Base-by-base conservation (phyloP, 257 asterid species). In the Solanum ossicruentum region DNA sequence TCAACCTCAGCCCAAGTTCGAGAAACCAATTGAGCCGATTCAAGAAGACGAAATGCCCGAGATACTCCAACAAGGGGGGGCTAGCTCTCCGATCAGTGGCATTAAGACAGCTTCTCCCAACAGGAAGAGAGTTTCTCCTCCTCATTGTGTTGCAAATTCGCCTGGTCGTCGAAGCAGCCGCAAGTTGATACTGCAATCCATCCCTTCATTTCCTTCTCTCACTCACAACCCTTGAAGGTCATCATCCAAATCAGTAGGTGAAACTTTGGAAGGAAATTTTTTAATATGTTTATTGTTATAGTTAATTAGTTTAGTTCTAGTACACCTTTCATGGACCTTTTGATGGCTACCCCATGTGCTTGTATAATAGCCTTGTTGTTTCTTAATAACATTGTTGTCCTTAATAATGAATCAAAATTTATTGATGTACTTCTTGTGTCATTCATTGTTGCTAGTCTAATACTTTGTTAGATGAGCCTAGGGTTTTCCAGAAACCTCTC, bases 101-200 rank as follows among this genome's bases (percentile, higher is more conserved):
- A 83, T 95, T 32, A 94, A 95, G 86, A 72, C 90, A 17, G 87
- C 92, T 23, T 97, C 99, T 45, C 98, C 99, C 26, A 97, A 91
- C 85, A 73, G 78, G 60, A 84, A 84, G 86, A 84, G 86, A 78
- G 84, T 84, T 32, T 92, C 97, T 21, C 93, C 95, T 6, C 94
- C 95, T 70, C 97, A 87, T 73, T 39, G 82, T 83, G 79, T 65
- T 9, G 87, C 83, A 8, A 84, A 15, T 85, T 75, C 94, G 2
- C 86, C 93, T 1, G 85, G 92, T 54, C 66, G 92, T 28, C 86
- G 91, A 82, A 91, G 94, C 89, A 90, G 93, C 89, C 88, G 96
- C 54, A 93, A 91, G 90, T 87, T 93, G 92, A 90, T 92, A 56
- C 96, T 93, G 26, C 90, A 91, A 36, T 93, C 96, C n/a, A 93